phyloP scores from a whole-genome alignment of 1,139 yeast species.

The Yarrowia galli region DNA sequence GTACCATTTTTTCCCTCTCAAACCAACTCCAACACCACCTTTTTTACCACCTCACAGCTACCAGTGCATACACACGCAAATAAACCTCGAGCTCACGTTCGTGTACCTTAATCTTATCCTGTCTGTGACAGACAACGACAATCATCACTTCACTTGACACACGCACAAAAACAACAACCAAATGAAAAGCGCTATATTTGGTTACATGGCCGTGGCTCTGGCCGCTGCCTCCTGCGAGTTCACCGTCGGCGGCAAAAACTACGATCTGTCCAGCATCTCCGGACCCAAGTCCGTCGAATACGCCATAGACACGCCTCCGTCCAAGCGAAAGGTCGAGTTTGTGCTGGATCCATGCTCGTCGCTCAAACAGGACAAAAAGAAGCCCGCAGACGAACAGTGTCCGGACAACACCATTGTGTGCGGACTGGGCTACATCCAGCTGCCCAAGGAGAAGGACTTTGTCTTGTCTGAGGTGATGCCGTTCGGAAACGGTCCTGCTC shows the following conservation, averaged over 20 bases:
- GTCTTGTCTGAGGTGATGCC: conserved; percentile 25
- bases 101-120: conserved; percentile 19
- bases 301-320: conserved; percentile 75
- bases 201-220: conserved; percentile 2
- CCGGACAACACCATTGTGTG: conserved; percentile 68
- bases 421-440: conserved; percentile 55
- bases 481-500: conserved; percentile 27
- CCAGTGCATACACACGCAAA: background rate
- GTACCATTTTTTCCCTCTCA: too few relatives aligned
- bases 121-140: background rate
- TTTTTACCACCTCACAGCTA: background rate
- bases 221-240: conserved; percentile 56
- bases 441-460: conserved; percentile 37
- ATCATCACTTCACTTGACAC: conserved; percentile 1
- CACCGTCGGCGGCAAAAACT: conserved; percentile 55
- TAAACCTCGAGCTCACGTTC: conserved; percentile 6
- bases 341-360: conserved; percentile 72
- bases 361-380: conserved; percentile 47
- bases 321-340: conserved; percentile 69
- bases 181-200: conserved; percentile 49
- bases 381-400: conserved; percentile 57
- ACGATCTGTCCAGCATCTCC: conserved; percentile 55
- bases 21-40: background rate
- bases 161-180: conserved; percentile 48
- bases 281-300: conserved; percentile 57